A percentile compares a stretch with the other conserved stretches of the same genome.
Conservation (phyloP, 805 yeast genomes). For the Lipomyces yamadae region DNA sequence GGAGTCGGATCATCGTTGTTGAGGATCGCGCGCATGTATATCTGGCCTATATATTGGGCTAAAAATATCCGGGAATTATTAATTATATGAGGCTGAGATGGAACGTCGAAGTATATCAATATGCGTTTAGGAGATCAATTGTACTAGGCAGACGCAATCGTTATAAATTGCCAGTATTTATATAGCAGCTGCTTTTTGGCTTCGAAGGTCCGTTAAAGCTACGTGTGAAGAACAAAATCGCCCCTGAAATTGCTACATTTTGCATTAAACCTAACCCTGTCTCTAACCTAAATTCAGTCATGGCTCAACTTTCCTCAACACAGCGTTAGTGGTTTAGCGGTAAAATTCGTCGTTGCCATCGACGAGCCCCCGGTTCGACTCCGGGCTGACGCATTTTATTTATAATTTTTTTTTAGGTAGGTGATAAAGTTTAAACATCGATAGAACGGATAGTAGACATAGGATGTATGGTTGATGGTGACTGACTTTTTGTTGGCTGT, state of each 20-base stretch:
- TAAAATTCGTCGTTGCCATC: conserved; percentile 62
- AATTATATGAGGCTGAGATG: background rate
- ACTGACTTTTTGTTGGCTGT: too few species aligned
- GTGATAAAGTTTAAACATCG: too few species aligned
- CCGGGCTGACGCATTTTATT: conserved; percentile 57
- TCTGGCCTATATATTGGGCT: background rate
- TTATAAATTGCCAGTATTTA: background rate
- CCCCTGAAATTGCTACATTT: background rate
- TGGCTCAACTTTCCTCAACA: too few species aligned
- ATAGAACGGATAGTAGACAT: too few species aligned
- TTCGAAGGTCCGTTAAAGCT: background rate
- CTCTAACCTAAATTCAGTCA: too few species aligned
- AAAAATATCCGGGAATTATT: too few species aligned
- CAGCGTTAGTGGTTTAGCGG: conserved; percentile 61
- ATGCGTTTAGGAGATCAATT: background rate
- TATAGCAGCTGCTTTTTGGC: too few species aligned
- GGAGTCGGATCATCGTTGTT: background rate
- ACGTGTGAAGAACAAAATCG: background rate
- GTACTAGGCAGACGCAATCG: background rate
- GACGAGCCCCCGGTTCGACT: conserved; percentile 65
- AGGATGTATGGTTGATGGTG: too few species aligned
- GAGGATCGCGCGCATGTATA: background rate
- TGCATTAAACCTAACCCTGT: background rate
- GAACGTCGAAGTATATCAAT: background rate
- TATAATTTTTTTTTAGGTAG: conserved; percentile 24